phyloP scores from a whole-genome alignment of 306 rosid genomes.

The Glycine latifolia region DNA sequence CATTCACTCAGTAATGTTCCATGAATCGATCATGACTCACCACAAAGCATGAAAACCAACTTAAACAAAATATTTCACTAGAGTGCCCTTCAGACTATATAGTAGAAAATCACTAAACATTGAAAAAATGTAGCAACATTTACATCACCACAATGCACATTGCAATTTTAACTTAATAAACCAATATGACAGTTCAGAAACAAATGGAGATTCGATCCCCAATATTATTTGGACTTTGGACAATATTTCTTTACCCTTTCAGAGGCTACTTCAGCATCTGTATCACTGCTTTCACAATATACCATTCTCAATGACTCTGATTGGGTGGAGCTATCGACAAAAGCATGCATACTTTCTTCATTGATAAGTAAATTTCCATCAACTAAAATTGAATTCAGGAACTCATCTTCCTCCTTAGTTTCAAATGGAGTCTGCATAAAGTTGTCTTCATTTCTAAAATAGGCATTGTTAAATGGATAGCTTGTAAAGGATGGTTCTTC shows the following conservation, averaged over 20 bases:
- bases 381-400: neutral
- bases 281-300: slow-evolving; percentile 49
- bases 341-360: slow-evolving; percentile 20
- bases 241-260: slow-evolving; percentile 51
- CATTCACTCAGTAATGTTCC: neutral
- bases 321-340: neutral
- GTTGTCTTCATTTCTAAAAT: slow-evolving; percentile 3
- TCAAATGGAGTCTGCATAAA: neutral
- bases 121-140: slow-evolving; percentile 17
- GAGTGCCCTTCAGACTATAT: neutral
- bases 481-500: neutral
- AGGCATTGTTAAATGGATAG: neutral
- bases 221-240: too few relatives aligned
- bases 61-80: slow-evolving; percentile 1
- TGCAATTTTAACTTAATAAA: slow-evolving; percentile 13
- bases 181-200: neutral
- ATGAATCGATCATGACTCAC: neutral
- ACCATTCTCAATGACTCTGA: slow-evolving; percentile 27
- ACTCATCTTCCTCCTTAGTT: neutral
- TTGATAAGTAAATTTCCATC: neutral
- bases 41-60: slow-evolving; percentile 29
- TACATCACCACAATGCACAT: slow-evolving; percentile 28
- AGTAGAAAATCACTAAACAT: slow-evolving; percentile 36
- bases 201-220: too few relatives aligned
- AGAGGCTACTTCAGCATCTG: slow-evolving; percentile 47